Percentiles rank a stretch among this genome's conserved stretches.
Evolutionary conservation across 192 early-diverging fungal species (phyloP).

Genomic region (Coemansia sp.): DNA sequence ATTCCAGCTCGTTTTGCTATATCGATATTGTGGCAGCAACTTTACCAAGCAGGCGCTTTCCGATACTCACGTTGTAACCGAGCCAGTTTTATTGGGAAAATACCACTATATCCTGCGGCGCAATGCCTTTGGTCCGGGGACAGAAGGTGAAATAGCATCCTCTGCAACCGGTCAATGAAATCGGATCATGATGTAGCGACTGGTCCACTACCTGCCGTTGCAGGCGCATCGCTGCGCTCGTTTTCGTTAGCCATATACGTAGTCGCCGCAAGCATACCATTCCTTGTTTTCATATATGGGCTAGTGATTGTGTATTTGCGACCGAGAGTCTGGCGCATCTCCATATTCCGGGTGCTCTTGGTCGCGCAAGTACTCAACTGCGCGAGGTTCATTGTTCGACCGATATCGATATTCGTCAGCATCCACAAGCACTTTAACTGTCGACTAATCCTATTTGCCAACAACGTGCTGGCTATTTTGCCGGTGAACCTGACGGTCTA

Average conservation of each 20-base stretch:
- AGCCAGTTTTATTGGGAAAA: background rate
- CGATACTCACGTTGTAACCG: background rate
- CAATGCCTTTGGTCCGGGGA: too few species aligned
- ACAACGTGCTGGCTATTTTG: constrained; percentile 4
- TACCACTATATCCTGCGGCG: background rate
- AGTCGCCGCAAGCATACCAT: background rate
- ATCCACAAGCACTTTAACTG: constrained; percentile 20
- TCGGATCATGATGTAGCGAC: background rate
- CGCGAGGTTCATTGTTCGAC: constrained; percentile 18
- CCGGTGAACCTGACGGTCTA: constrained; percentile 14
- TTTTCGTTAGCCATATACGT: constrained; percentile 12
- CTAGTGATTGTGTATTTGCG: background rate
- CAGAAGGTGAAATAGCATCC: too few species aligned
- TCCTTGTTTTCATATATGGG: background rate
- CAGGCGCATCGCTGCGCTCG: background rate
- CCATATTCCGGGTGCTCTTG: constrained; percentile 31
- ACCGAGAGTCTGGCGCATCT: constrained; percentile 1
- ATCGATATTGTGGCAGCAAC: background rate
- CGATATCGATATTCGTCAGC: constrained; percentile 1
- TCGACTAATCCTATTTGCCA: constrained; percentile 17
- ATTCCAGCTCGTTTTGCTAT: too few species aligned
- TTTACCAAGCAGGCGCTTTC: background rate
- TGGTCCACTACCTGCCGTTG: constrained; percentile 9
- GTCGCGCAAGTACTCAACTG: constrained; percentile 29
- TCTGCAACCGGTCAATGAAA: too few species aligned